Percentiles rank a stretch among this genome's conserved stretches.
Conservation (phyloP, 495 filamentous ascomycete genomes). For the Halenospora varia region DNA sequence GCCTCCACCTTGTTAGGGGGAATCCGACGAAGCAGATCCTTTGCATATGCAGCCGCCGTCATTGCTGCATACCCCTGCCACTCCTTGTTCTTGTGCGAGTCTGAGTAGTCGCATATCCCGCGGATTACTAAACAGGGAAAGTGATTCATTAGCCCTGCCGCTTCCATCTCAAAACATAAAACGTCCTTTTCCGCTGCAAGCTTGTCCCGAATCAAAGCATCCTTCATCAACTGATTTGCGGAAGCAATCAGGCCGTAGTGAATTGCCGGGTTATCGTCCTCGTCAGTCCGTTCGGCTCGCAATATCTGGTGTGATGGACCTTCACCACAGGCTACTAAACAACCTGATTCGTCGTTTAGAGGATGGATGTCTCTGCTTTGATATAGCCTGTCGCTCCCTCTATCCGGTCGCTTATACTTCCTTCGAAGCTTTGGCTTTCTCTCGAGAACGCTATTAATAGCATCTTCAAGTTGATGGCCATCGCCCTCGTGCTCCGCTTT, state of each 20-base stretch:
- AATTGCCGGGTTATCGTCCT: not conserved
- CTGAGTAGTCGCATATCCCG: not conserved
- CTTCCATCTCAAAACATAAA: constrained; percentile 25
- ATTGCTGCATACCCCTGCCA: constrained; percentile 24
- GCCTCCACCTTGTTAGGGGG: not conserved
- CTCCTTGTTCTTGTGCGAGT: not conserved
- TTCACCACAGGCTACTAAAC: not conserved
- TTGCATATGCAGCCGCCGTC: constrained; percentile 25
- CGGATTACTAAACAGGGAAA: not conserved
- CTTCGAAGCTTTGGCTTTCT: not conserved
- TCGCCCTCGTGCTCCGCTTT: not conserved
- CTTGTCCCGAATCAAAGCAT: not conserved
- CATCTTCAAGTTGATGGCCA: not conserved
- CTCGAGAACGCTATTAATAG: not conserved
- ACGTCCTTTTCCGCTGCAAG: not conserved
- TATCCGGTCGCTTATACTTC: not conserved
- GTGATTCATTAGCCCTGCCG: constrained; percentile 23
- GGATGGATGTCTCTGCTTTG: not conserved
- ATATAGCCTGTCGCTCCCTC: not conserved
- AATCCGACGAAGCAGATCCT: constrained; percentile 15
- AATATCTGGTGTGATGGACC: not conserved
- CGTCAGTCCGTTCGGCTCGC: not conserved
- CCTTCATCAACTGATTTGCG: not conserved
- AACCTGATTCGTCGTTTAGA: not conserved
- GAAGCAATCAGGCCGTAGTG: not conserved